phyloP scores from a whole-genome alignment of 164 flowering plant species.

The Berberis vulgaris region DNA sequence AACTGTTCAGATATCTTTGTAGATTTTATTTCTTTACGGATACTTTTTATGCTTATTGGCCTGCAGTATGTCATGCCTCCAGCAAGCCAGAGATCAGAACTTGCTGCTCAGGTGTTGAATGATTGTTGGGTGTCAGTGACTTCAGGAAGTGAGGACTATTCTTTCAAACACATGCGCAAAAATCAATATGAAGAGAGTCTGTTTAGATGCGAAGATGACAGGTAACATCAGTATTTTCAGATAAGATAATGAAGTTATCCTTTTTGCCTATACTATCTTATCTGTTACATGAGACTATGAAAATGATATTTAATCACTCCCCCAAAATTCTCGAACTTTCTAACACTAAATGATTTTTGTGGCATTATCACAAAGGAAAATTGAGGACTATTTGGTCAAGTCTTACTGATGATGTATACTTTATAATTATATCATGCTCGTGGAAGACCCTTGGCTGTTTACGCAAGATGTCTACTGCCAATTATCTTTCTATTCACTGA shows the following conservation, averaged over 20 bases:
- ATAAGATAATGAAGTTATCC: neutral
- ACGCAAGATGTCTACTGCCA: too few species aligned
- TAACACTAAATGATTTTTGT: too few species aligned
- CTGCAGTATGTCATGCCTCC: constrained; percentile 79
- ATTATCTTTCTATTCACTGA: too few species aligned
- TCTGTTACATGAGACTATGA: neutral
- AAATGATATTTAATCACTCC: too few species aligned
- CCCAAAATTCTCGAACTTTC: too few species aligned
- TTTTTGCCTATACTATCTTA: neutral
- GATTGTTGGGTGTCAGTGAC: constrained; percentile 98
- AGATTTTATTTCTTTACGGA: neutral
- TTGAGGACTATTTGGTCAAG: too few species aligned
- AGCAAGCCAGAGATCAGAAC: constrained; percentile 76
- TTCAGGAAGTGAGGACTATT: constrained; percentile 97
- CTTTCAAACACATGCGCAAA: constrained; percentile 97
- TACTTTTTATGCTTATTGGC: constrained; percentile 5
- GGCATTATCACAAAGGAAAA: too few species aligned
- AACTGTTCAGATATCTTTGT: neutral
- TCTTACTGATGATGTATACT: too few species aligned
- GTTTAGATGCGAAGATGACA: constrained; percentile 97
- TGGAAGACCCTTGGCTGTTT: too few species aligned
- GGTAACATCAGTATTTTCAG: constrained; percentile 29
- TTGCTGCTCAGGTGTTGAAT: constrained; percentile 82
- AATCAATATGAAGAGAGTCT: constrained; percentile 98
- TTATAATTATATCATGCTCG: too few species aligned